Conservation (phyloP, 176 grass and related monocot genomes). For the Zea luxurians region DNA sequence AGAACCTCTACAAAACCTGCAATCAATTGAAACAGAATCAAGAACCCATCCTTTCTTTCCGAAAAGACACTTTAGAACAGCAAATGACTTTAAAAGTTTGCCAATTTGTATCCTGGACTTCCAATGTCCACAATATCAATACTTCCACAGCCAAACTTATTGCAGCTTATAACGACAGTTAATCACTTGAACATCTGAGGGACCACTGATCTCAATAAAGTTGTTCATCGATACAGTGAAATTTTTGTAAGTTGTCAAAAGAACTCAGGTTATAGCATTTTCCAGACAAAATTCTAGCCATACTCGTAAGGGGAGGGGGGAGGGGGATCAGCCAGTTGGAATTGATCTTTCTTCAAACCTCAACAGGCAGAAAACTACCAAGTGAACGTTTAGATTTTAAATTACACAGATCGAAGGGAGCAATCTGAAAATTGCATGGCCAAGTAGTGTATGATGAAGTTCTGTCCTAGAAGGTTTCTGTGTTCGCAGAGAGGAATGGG, state of each 20-base stretch:
- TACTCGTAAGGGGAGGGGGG: not conserved
- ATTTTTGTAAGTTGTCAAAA: not conserved
- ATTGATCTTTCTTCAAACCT: not conserved
- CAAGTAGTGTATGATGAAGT: not conserved
- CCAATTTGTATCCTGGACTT: not conserved
- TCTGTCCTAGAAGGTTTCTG: not conserved
- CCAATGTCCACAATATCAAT: not conserved
- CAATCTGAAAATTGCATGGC: not conserved
- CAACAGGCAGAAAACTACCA: not conserved
- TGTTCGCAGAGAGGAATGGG: not conserved
- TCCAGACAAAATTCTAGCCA: not conserved
- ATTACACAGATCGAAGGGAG: not conserved
- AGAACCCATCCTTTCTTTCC: not conserved
- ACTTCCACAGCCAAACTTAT: not conserved
- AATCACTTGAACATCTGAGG: not conserved
- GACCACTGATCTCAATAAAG: not conserved
- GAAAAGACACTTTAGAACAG: not conserved
- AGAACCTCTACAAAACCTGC: constrained; percentile 67
- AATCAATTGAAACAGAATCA: constrained; percentile 27
- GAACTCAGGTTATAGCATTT: not conserved
- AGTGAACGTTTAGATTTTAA: not conserved
- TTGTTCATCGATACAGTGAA: not conserved
- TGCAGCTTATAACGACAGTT: not conserved
- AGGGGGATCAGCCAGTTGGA: not conserved
- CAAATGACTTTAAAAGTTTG: not conserved